Evolutionary conservation across 1,284 basidiomycete genomes (phyloP).

Genomic region (Rhodotorula sp.): DNA sequence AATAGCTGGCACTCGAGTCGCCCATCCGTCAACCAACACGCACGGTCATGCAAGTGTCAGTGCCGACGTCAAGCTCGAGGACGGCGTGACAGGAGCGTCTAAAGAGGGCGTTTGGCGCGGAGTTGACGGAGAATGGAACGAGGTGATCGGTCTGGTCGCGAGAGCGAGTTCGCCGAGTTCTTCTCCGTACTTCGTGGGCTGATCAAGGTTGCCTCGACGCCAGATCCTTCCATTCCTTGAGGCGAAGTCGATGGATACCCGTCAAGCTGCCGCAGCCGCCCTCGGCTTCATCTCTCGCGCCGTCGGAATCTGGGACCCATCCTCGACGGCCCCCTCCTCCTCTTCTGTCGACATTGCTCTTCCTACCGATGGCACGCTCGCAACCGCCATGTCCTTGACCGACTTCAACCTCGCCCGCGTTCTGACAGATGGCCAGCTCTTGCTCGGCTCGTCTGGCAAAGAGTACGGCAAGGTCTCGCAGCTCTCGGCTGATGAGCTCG

Average conservation of each 20-base stretch:
- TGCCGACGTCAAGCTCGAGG: slow-evolving; percentile 32
- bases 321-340: slow-evolving; percentile 40
- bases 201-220: background rate
- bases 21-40: slow-evolving; percentile 35
- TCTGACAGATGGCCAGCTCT: slow-evolving; percentile 49
- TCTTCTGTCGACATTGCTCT: background rate
- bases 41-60: slow-evolving; percentile 10
- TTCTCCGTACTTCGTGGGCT: too few relatives aligned
- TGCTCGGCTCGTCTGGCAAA: slow-evolving; percentile 50
- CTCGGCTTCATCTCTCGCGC: slow-evolving; percentile 80
- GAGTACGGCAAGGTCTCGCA: slow-evolving; percentile 48
- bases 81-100: slow-evolving; percentile 63
- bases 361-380: background rate
- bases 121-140: slow-evolving; percentile 70
- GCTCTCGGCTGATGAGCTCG: slow-evolving; percentile 48
- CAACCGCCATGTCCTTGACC: slow-evolving; percentile 41
- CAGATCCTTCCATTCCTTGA: slow-evolving; percentile 84
- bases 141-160: slow-evolving; percentile 76
- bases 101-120: slow-evolving; percentile 52
- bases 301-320: slow-evolving; percentile 77
- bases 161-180: slow-evolving; percentile 57
- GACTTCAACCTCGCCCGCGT: slow-evolving; percentile 48
- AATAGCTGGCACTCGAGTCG: slow-evolving; percentile 73
- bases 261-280: slow-evolving; percentile 77
- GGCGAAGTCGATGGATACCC: slow-evolving; percentile 82